Evolutionary conservation across 176 grass and related monocot species (phyloP), one percentile per base, ranked within the genome.

Genomic region (Typha latifolia): DNA sequence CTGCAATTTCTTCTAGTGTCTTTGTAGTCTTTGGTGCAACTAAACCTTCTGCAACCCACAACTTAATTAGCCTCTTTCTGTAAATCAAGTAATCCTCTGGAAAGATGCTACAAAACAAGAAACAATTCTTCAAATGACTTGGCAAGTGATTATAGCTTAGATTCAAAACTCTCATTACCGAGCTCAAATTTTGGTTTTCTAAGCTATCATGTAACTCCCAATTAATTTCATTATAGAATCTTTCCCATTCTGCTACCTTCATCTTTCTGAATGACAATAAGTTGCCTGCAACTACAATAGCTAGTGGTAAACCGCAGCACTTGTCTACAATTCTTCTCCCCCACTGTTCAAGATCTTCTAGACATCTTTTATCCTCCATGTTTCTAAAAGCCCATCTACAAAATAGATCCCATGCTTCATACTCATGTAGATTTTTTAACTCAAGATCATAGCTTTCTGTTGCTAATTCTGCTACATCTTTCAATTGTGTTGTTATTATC

Each of bases 101-200:
- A 47, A 87, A 91, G 47, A 87, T 62, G 76, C 77, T 43, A 66
- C 64, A 79, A 55, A 81, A 79, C 8, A 91, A 50, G 50, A 84
- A 91, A 69, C 84, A 91, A 24, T 76, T 87, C 12, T 87, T 87
- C n/a, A 91, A 67, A 75, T 84, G 49, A 8, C 63, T 15, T 1
- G 88, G 88, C 1, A 82, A 68, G 8, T 87, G 3, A 12, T 70
- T 78, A 5, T 78, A 91, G 20, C 84, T 91, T 49, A 87, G 23
- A 72, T 81, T 75, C 50, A 91, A 19, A 79, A 78, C 71, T 32
- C 57, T 86, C 62, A 68, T 73, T 32, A 91, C 50, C 37, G 7
- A 43, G 7, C 7, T 10, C 37, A 43, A 10, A 43, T 43, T 43
- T 47, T 69, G 48, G 61, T 61, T 16, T 4, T 7, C 51, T 64